Conservation (phyloP, 2,329 filamentous ascomycete genomes). For the Cladophialophora chaetospira region DNA sequence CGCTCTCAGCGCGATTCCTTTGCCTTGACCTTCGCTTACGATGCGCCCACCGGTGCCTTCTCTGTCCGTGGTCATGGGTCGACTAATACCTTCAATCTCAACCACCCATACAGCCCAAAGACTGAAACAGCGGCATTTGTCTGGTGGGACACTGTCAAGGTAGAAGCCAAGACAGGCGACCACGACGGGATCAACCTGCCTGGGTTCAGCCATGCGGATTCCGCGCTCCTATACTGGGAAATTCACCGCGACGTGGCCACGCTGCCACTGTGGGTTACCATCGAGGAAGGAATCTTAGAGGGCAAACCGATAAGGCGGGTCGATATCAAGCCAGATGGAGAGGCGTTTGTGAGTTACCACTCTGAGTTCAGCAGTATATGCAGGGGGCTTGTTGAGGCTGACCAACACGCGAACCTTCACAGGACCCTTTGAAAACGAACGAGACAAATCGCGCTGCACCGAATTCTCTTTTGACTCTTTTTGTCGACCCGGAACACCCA, state of each 20-base stretch:
- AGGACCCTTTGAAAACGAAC: no score
- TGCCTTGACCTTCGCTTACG: conserved; percentile 15
- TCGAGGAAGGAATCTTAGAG: background rate
- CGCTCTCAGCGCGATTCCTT: conserved; percentile 6
- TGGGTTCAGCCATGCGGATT: conserved; percentile 17
- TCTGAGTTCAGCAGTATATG: no score
- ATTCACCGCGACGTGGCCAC: background rate
- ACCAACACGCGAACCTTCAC: no score
- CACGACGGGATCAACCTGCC: conserved; percentile 18
- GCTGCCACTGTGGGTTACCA: conserved; percentile 5
- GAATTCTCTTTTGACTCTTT: background rate
- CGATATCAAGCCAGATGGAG: no score
- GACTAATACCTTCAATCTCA: no score
- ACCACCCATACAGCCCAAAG: no score
- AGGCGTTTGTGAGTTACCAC: no score
- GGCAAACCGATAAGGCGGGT: no score
- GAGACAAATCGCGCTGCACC: no score
- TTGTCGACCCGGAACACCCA: background rate
- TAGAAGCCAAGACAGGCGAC: conserved; percentile 15
- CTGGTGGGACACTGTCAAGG: background rate
- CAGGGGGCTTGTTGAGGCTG: no score
- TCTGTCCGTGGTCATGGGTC: conserved; percentile 5
- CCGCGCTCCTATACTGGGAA: conserved; percentile 19
- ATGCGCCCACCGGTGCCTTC: background rate
- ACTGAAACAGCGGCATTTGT: background rate